phyloP scores from a whole-genome alignment of 768 basidiomycete species.

The Dacryopinax primogenitus region DNA sequence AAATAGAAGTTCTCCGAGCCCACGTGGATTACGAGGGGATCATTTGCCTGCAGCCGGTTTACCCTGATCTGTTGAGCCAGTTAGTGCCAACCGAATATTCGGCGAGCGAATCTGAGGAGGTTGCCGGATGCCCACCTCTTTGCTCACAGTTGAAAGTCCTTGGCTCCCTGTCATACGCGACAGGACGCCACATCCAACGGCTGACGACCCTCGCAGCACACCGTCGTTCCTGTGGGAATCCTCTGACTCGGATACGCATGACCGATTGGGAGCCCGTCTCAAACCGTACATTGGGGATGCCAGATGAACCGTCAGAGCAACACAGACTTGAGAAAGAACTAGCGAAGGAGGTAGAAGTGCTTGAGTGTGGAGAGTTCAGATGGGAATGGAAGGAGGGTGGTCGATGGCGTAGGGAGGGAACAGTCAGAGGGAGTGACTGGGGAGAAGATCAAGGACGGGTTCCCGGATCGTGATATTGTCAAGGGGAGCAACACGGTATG shows the following conservation, averaged over 20 bases:
- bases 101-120: neutral
- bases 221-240: neutral
- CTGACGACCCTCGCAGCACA: neutral
- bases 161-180: neutral
- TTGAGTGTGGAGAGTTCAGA: neutral
- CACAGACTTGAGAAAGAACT: neutral
- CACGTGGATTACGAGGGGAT: neutral
- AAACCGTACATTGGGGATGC: neutral
- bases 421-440: too few species aligned
- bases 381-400: too few species aligned
- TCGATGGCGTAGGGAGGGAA: too few species aligned
- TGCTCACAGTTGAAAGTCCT: neutral
- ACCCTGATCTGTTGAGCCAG: neutral
- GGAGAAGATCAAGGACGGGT: too few species aligned
- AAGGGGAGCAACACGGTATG: too few species aligned
- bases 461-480: too few species aligned
- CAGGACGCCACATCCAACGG: neutral
- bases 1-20: neutral
- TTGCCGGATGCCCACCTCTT: neutral
- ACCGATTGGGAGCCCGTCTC: neutral
- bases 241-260: neutral
- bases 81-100: neutral
- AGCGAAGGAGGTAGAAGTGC: neutral
- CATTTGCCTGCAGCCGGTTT: neutral
- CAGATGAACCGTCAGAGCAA: neutral